Percentiles rank a stretch among this genome's conserved stretches.
phyloP scores from a whole-genome alignment of 2,329 filamentous ascomycete genomes.

The Blastomyces emzantsi region DNA sequence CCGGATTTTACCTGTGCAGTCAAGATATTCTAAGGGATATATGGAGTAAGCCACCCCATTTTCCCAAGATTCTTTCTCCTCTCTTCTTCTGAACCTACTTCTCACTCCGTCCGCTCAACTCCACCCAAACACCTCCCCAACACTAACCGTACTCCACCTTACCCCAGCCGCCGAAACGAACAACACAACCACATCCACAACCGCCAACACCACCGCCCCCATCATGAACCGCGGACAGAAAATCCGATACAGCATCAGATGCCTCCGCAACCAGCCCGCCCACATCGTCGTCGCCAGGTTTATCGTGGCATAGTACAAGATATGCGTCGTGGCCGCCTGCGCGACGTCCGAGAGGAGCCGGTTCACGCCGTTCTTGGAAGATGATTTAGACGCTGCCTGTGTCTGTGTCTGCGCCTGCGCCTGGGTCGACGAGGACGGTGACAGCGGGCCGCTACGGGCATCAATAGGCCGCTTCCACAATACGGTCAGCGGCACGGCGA shows the following conservation, averaged over 20 bases:
- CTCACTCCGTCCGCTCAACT: conserved; percentile 25
- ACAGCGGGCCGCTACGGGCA: conserved; percentile 29
- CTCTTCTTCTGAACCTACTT: neutral
- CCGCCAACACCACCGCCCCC: conserved; percentile 59
- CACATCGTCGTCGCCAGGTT: conserved; percentile 81
- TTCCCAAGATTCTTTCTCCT: neutral
- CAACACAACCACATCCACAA: conserved; percentile 68
- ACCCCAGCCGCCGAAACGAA: conserved; percentile 64
- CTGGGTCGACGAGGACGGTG: conserved; percentile 9
- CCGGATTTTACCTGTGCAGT: too few species aligned
- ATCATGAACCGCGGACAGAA: conserved; percentile 89
- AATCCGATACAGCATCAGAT: conserved; percentile 94
- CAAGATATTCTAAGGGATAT: too few species aligned
- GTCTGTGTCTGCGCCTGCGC: neutral
- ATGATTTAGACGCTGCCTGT: neutral
- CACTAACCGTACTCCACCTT: conserved; percentile 65
- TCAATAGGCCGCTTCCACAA: conserved; percentile 85
- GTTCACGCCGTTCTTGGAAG: conserved; percentile 22
- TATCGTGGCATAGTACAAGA: conserved; percentile 74
- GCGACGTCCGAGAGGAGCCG: conserved; percentile 58
- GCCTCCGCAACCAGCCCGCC: conserved; percentile 76
- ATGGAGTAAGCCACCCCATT: too few species aligned
- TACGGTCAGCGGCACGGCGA: conserved; percentile 69
- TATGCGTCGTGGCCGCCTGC: conserved; percentile 62
- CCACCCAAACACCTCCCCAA: conserved; percentile 85